Evolutionary conservation across 306 rosid genomes (phyloP), one percentile per base, ranked within the genome.

Genomic region (Rosa multiflora): DNA sequence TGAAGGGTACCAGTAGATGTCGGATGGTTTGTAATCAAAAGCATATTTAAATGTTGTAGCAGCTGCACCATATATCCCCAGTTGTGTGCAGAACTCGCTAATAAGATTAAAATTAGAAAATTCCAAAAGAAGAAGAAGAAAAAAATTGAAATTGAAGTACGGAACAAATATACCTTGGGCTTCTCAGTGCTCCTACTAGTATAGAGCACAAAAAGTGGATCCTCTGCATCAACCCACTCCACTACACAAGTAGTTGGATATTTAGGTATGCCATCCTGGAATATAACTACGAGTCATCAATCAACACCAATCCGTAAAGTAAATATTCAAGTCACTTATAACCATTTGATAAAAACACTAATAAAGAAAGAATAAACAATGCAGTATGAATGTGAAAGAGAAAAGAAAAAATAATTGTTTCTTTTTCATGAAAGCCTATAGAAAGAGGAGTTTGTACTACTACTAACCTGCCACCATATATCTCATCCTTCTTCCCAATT

Each of bases 131-230:
- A 77, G 79, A 81, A 43, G 62, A 53, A 79, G 0, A 21, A 55
- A 32, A 78, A 80, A 70, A 67, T 61, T 8, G 26, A 56, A 32
- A 67, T 71, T 64, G 26, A 66, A 72, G 17, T 42, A 78, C n/a
- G 71, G 76, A 75, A 70, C 73, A 44, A 55, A 77, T 20, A 61
- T 86, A 92, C 99, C 99, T 92, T 92, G 26, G 99, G 97, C 80
- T 90, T 94, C 76, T 97, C 99, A 3, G 99, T 94, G 85, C 99
- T 94, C 79, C 99, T 97, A 86, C 99, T 92, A 51, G 97, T 94
- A 81, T 91, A 94, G 68, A 94, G 97, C 63, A 94, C 88, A 85
- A 94, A 94, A 76, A 94, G 94, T 81, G 99, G 99, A 82, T 87
- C 92, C 87, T 94, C 99, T 13, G 97, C 97, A 76, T 92, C 97